A percentile compares a stretch with the other conserved stretches of the same genome.
phyloP scores from a whole-genome alignment of 2,329 filamentous ascomycete species.

The Nectriaceae sp. region DNA sequence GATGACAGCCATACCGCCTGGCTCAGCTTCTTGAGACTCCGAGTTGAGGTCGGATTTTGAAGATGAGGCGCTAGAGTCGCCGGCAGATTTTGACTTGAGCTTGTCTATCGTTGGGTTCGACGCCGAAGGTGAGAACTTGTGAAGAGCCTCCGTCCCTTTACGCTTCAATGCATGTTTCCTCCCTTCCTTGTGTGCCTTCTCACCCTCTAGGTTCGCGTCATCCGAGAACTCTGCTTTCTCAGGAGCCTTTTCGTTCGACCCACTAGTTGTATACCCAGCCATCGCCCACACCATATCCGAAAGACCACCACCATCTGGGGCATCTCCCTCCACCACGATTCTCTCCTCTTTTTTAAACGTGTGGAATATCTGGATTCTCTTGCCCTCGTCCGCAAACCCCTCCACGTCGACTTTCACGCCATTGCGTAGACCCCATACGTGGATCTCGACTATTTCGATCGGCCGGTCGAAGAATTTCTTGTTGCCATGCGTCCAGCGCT shows the following conservation, averaged over 20 bases:
- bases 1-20: slow-evolving; percentile 72
- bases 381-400: slow-evolving; percentile 86
- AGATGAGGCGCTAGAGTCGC: slow-evolving; percentile 12
- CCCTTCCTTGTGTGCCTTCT: slow-evolving; percentile 6
- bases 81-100: slow-evolving; percentile 20
- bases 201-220: slow-evolving; percentile 25
- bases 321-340: slow-evolving; percentile 62
- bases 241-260: slow-evolving; percentile 37
- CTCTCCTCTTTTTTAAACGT: slow-evolving; percentile 76
- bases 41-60: slow-evolving; percentile 19
- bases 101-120: slow-evolving; percentile 22
- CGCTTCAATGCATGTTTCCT: slow-evolving; percentile 27
- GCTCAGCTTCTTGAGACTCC: slow-evolving; percentile 43
- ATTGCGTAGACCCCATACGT: slow-evolving; percentile 84
- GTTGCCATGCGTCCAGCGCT: slow-evolving; percentile 74
- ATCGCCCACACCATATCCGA: slow-evolving; percentile 57
- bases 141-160: slow-evolving; percentile 36
- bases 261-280: slow-evolving; percentile 39
- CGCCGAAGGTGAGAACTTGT: slow-evolving; percentile 28
- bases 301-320: slow-evolving; percentile 51
- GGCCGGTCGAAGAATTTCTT: slow-evolving; percentile 82
- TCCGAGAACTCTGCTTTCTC: slow-evolving; percentile 36
- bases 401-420: slow-evolving; percentile 87
- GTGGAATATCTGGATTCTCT: slow-evolving; percentile 81
- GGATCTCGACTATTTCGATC: slow-evolving; percentile 84